phyloP scores from a whole-genome alignment of 108 stramenopile genomes.

The Schizochytrium sp. region DNA sequence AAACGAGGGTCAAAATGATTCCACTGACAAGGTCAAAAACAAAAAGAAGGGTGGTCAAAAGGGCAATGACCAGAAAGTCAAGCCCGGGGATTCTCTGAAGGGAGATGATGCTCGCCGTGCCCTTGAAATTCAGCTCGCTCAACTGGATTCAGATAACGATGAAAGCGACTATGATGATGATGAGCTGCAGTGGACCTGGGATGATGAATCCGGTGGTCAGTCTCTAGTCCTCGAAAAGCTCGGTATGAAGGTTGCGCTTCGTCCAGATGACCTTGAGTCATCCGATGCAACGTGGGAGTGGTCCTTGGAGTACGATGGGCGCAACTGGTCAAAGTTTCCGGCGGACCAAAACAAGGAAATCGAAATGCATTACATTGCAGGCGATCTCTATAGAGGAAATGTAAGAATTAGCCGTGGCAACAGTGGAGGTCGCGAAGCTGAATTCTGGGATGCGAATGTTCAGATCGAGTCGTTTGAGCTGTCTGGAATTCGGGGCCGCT shows the following conservation, averaged over 20 bases:
- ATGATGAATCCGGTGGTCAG: conserved; percentile 62
- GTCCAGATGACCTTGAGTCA: conserved; percentile 29
- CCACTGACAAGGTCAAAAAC: not conserved
- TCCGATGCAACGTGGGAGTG: conserved; percentile 60
- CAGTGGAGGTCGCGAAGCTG: not conserved
- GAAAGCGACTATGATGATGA: conserved; percentile 61
- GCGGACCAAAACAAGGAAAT: not conserved
- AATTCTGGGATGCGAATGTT: conserved; percentile 23
- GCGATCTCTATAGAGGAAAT: conserved; percentile 1
- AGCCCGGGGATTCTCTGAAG: not conserved
- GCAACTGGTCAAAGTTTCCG: conserved; percentile 58
- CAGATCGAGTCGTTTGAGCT: conserved; percentile 58
- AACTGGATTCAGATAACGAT: conserved; percentile 56
- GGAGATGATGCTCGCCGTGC: not conserved
- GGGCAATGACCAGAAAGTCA: conserved; percentile 3
- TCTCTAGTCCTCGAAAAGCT: conserved; percentile 4
- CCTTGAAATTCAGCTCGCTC: conserved; percentile 29
- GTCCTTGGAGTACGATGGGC: not conserved
- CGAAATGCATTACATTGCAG: not conserved
- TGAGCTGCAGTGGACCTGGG: conserved; percentile 66
- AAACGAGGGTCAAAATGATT: not conserved
- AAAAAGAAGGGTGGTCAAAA: not conserved
- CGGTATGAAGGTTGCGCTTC: conserved; percentile 61
- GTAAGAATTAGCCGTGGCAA: not conserved
- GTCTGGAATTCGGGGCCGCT: conserved; percentile 55